phyloP scores from a whole-genome alignment of 1,284 basidiomycete species.

The Microbotryum scabiosae region DNA sequence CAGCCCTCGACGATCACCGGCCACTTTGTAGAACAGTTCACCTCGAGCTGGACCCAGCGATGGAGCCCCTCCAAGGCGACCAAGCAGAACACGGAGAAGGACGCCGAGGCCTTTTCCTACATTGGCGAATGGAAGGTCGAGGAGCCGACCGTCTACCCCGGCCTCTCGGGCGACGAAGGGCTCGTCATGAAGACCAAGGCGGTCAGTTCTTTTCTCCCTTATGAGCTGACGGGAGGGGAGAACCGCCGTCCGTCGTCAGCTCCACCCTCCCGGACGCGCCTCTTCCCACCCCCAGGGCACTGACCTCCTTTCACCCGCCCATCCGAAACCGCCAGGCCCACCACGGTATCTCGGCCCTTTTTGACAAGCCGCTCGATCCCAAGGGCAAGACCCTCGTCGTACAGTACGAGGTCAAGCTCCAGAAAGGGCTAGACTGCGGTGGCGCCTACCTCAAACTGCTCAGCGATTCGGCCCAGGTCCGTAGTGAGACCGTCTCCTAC shows the following conservation, averaged over 20 bases:
- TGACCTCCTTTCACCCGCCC: too few relatives aligned
- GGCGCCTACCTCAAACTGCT: slow-evolving; percentile 98
- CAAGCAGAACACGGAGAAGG: slow-evolving; percentile 88
- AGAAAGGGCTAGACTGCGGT: slow-evolving; percentile 98
- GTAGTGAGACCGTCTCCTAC: not conserved
- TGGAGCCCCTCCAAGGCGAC: slow-evolving; percentile 97
- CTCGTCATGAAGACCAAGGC: slow-evolving; percentile 62
- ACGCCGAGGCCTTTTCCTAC: slow-evolving; percentile 68
- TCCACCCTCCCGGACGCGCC: too few relatives aligned
- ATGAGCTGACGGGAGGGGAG: too few relatives aligned
- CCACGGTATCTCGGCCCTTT: slow-evolving; percentile 94
- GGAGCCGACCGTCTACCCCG: slow-evolving; percentile 64
- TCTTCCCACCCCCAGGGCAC: too few relatives aligned
- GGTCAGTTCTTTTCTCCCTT: not conserved
- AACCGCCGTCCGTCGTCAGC: too few relatives aligned
- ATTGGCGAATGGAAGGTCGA: slow-evolving; percentile 97
- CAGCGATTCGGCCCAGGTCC: slow-evolving; percentile 42
- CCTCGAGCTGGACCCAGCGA: slow-evolving; percentile 74
- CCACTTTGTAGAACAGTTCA: slow-evolving; percentile 98
- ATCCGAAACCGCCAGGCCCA: slow-evolving; percentile 48
- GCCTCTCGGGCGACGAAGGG: slow-evolving; percentile 39
- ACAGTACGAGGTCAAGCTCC: slow-evolving; percentile 98
- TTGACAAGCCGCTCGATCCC: slow-evolving; percentile 69
- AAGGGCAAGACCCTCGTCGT: slow-evolving; percentile 83
- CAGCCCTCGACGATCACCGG: slow-evolving; percentile 75